Evolutionary conservation across 2,329 filamentous ascomycete species (phyloP).

Genomic region (Penicillium sumatraense): DNA sequence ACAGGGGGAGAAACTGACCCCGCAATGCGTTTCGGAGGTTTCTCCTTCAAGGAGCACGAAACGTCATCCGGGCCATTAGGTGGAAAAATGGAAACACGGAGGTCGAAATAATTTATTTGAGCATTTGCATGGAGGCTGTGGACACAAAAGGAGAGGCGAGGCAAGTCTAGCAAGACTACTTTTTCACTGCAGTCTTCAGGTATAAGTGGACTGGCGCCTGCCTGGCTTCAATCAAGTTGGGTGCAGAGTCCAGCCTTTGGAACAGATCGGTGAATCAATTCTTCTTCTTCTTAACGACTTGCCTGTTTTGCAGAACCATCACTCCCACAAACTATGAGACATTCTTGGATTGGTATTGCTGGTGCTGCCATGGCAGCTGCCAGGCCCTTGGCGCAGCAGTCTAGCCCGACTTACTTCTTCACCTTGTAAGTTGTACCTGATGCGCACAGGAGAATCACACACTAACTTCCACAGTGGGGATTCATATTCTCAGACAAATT

Average conservation of each 20-base stretch:
- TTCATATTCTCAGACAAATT: slow-evolving; percentile 65
- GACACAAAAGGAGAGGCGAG: too few species aligned
- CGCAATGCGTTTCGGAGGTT: slow-evolving; percentile 2
- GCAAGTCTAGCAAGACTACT: too few species aligned
- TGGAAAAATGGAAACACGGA: background rate
- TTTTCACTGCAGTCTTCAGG: background rate
- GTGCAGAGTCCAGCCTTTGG: background rate
- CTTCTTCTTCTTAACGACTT: background rate
- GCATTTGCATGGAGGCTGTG: too few species aligned
- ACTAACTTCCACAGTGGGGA: slow-evolving; percentile 51
- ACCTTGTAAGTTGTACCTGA: slow-evolving; percentile 42
- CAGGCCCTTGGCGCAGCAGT: slow-evolving; percentile 15
- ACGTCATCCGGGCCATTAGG: background rate
- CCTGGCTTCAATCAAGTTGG: background rate
- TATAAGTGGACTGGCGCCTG: background rate
- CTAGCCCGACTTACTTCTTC: slow-evolving; percentile 42
- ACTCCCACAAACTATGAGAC: slow-evolving; percentile 12
- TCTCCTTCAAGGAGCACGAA: slow-evolving; percentile 2
- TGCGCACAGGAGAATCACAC: background rate
- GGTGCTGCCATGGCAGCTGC: slow-evolving; percentile 21
- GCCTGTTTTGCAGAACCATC: background rate
- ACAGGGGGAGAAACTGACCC: background rate
- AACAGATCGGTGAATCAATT: background rate
- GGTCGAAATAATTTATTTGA: background rate
- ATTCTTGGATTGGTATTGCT: slow-evolving; percentile 11